phyloP scores from a whole-genome alignment of 2,329 filamentous ascomycete species.

The Knufia petricola region DNA sequence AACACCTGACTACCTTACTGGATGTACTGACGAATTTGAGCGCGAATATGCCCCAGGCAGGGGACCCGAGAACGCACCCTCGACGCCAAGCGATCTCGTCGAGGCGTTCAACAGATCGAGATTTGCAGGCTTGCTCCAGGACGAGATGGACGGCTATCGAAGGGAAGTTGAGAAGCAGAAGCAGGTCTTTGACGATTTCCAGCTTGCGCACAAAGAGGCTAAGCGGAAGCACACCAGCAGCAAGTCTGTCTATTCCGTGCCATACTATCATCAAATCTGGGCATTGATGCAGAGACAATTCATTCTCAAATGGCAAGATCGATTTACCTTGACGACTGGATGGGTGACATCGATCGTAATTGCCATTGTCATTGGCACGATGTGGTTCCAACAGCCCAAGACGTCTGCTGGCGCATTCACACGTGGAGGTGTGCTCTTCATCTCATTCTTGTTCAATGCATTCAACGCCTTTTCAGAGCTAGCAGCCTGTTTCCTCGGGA shows the following conservation, averaged over 20 bases:
- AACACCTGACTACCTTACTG: conserved; percentile 71
- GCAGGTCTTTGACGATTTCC: conserved; percentile 65
- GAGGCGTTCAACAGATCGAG: conserved; percentile 60
- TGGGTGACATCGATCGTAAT: conserved; percentile 64
- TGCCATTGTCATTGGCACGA: conserved; percentile 68
- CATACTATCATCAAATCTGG: conserved; percentile 75
- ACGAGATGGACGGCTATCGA: conserved; percentile 63
- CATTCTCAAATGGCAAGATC: conserved; percentile 76
- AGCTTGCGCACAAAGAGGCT: conserved; percentile 62
- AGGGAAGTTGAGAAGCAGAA: conserved; percentile 54
- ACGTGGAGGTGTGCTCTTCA: conserved; percentile 71
- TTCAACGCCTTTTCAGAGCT: conserved; percentile 77
- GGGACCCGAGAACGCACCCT: conserved; percentile 57
- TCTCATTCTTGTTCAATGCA: conserved; percentile 73
- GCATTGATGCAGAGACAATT: conserved; percentile 77
- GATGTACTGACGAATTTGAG: conserved; percentile 76
- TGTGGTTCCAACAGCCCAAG: conserved; percentile 61
- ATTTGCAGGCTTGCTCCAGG: conserved; percentile 46
- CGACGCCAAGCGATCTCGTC: conserved; percentile 56
- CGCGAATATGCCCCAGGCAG: conserved; percentile 62
- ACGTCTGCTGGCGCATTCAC: conserved; percentile 63
- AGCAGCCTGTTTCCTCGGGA: conserved; percentile 62
- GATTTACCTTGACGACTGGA: conserved; percentile 62
- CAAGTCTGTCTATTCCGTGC: conserved; percentile 71
- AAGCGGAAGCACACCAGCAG: conserved; percentile 64